Percentiles rank a stretch among this genome's conserved stretches.
These are phyloP conservation scores for Coemansia sp. DNA, from an alignment of 371 early-diverging fungal genomes.

Conservation along the genomic window DNA sequence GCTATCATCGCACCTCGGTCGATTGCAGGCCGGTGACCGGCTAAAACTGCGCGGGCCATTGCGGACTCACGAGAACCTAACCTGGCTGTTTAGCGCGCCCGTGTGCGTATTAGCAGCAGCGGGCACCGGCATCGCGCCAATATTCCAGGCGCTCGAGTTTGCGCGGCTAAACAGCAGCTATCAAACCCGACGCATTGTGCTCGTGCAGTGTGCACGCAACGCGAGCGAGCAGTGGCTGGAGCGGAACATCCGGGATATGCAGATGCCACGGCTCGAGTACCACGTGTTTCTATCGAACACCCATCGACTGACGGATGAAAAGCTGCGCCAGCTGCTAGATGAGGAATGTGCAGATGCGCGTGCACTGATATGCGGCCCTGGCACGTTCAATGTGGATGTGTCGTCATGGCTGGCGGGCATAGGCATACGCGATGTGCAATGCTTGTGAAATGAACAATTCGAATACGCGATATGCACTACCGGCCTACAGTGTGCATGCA, in stretches of 20 bases:
- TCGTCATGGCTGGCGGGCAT: constrained; percentile 12
- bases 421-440: constrained; percentile 14
- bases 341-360: not conserved
- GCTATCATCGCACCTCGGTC: constrained; percentile 9
- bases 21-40: not conserved
- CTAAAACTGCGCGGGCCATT: constrained; percentile 28
- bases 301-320: not conserved
- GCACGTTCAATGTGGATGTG: constrained; percentile 32
- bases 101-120: constrained; percentile 25
- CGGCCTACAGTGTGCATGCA: no score
- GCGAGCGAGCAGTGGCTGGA: constrained; percentile 19
- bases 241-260: not conserved
- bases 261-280: constrained; percentile 17
- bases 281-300: constrained; percentile 21
- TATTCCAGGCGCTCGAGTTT: constrained; percentile 39
- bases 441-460: constrained; percentile 1
- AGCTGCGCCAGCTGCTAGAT: not conserved
- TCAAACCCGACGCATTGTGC: constrained; percentile 6
- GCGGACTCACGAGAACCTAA: constrained; percentile 19
- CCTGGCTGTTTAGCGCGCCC: constrained; percentile 1
- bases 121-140: constrained; percentile 43
- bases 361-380: constrained; percentile 37
- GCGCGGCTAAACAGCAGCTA: constrained; percentile 25
- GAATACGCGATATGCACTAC: no score
- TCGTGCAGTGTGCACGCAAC: constrained; percentile 27